Base-by-base conservation (phyloP, 73 alveolate species). In the Paramecium tetraurelia region DNA sequence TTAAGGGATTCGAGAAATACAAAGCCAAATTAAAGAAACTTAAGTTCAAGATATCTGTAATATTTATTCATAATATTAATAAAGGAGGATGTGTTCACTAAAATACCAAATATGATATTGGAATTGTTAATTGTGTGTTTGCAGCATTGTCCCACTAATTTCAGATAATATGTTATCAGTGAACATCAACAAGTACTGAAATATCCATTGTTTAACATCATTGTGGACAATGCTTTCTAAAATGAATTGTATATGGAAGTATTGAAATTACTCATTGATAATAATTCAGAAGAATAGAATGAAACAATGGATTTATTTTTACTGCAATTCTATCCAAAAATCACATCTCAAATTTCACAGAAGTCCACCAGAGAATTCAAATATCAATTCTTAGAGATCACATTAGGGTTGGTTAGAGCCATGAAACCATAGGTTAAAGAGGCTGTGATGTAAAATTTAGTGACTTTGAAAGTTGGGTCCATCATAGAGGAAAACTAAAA, bases 171-270 rank as follows among this genome's bases (percentile, higher is more conserved):
- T 35, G 29, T 80, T 27, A 31, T 27, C 6, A 41, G 75, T 80
- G 90, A 44, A 43, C 76, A 80, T 80, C 35, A 80, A 80, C 14
- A 80, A 80, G 90, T 80, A 5, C 75, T 80, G n/a, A 80, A 80
- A 80, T 80, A 48, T 48, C 90, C 90, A 20, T 22, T 80, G 18
- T 41, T 80, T 57, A 40, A 21, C 46, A 21, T 18, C 4, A 80
- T 80, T 18, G 31, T 44, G 9, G 76, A 80, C 1, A 40, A 80
- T 40, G 22, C 75, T 20, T 36, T 75, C 18, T 16, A 44, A 59
- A 41, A 43, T 44, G 50, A 41, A 6, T 38, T 75, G 24, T 75
- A 38, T 18, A 41, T 75, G 58, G 87, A 75, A 38, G 2, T 16
- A 14, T 31, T 75, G 12, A 75, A 75, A 75, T 75, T 75, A 12